A percentile compares a stretch with the other conserved stretches of the same genome.
phyloP scores from a whole-genome alignment of 2,329 filamentous ascomycete genomes.

The Aureobasidium zeae region DNA sequence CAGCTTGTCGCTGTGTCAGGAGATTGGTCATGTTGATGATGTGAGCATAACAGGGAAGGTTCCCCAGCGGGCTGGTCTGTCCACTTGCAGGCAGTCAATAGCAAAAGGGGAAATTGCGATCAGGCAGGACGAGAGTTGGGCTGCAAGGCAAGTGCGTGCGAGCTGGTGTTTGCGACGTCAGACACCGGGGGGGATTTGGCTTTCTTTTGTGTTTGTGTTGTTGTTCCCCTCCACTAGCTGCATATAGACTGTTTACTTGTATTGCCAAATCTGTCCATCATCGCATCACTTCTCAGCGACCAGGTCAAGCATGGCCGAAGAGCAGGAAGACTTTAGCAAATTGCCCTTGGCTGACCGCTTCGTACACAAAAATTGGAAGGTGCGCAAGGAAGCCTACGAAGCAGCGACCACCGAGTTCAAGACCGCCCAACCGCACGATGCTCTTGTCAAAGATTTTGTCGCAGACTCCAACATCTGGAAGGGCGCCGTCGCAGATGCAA shows the following conservation, averaged over 20 bases:
- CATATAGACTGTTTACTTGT: too few species aligned
- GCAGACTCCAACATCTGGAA: conserved; percentile 85
- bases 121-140: neutral
- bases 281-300: neutral
- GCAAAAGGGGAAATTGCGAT: neutral
- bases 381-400: conserved; percentile 89
- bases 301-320: conserved; percentile 59
- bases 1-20: conserved; percentile 70
- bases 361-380: conserved; percentile 93
- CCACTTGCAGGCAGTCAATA: neutral
- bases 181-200: conserved; percentile 10
- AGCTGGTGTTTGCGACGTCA: conserved; percentile 7
- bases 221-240: too few species aligned
- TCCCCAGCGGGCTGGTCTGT: too few species aligned
- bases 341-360: conserved; percentile 73
- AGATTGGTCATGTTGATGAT: conserved; percentile 56
- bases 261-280: neutral
- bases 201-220: conserved; percentile 9
- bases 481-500: conserved; percentile 82
- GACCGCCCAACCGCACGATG: conserved; percentile 70
- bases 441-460: conserved; percentile 78
- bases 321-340: conserved; percentile 73
- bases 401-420: conserved; percentile 82
- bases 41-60: conserved; percentile 15
- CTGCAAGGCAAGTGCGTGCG: neutral